Conservation (phyloP, 306 rosid species). For the Begonia peltatifolia region DNA sequence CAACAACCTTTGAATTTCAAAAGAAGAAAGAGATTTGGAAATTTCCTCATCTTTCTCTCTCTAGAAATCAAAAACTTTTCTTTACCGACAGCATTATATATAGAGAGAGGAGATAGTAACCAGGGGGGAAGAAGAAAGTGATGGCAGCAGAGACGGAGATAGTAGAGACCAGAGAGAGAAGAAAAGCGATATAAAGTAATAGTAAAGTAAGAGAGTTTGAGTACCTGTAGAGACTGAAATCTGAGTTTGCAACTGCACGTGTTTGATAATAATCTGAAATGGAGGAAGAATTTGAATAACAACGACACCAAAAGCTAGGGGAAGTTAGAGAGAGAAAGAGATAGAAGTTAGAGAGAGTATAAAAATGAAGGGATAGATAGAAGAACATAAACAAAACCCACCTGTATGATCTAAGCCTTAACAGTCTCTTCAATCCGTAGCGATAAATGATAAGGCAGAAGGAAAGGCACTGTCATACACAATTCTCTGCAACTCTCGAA, state of each 20-base stretch:
- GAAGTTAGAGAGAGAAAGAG: slow-evolving; percentile 7
- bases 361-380: slow-evolving; percentile 7
- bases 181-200: slow-evolving; percentile 17
- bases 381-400: slow-evolving; percentile 5
- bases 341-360: not conserved
- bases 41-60: not conserved
- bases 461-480: slow-evolving; percentile 54
- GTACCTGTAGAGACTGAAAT: slow-evolving; percentile 64
- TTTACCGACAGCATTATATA: not conserved
- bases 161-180: slow-evolving; percentile 1
- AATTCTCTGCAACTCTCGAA: slow-evolving; percentile 48
- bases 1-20: not conserved
- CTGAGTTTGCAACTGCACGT: slow-evolving; percentile 47
- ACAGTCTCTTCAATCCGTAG: slow-evolving; percentile 9
- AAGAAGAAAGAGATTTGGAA: no score
- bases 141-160: not conserved
- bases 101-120: not conserved
- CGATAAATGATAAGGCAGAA: slow-evolving; percentile 9
- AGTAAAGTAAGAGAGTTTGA: slow-evolving; percentile 13
- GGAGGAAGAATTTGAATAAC: slow-evolving; percentile 10
- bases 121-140: not conserved
- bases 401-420: slow-evolving; percentile 8
- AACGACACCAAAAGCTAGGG: slow-evolving; percentile 20
- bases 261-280: slow-evolving; percentile 50
- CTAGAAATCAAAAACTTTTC: not conserved